Evolutionary conservation across 495 filamentous ascomycete genomes (phyloP), one percentile per base, ranked within the genome.

Genomic region (Aspergillus homomorphus): DNA sequence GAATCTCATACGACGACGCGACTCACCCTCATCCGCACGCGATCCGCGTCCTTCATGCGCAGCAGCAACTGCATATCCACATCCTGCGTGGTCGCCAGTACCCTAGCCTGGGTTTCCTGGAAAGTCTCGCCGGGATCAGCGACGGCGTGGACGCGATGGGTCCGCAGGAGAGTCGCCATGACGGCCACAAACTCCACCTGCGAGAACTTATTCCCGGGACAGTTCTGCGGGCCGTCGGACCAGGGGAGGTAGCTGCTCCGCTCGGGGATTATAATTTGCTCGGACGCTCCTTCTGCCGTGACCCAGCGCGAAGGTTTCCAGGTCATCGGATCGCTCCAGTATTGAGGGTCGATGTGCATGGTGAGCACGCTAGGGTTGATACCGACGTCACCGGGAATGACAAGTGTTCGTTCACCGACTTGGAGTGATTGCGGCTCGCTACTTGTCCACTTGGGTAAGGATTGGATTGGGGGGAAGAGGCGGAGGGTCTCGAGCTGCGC

Each of bases 11-110:
- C n/a, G n/a, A n/a, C n/a, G n/a, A 28, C 26, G 26, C 26, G 26
- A 28, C 26, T 3, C 9, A 28, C 9, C 51, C 10, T 15, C 45
- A 44, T 49, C 54, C 1, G 66, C 65, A 20, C 57, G 65, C 20
- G 64, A 67, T 21, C 62, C 58, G 54, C 26, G 49, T 56, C 15
- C 44, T 42, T 48, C 54, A 56, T 56, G n/a, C 42, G 0, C 7
- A 56, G 18, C 2, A 56, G 44, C 22, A 56, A 4, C 9, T 49
- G 24, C 23, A 33, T n/a, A 41, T 56, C 26, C 16, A 49, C 26
- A n/a, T 56, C 24, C 1, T 22, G 48, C 0, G n/a, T 48, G 21
- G 43, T 33, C 3, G 24, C 44, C 16, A 56, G 54, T 6, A 48
- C n/a, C 24, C 44, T 8, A 10, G 7, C 43, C 4, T 28, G 23